Evolutionary conservation across 441 rosid genomes (phyloP).

Genomic region (Lagerstroemia fauriei): DNA sequence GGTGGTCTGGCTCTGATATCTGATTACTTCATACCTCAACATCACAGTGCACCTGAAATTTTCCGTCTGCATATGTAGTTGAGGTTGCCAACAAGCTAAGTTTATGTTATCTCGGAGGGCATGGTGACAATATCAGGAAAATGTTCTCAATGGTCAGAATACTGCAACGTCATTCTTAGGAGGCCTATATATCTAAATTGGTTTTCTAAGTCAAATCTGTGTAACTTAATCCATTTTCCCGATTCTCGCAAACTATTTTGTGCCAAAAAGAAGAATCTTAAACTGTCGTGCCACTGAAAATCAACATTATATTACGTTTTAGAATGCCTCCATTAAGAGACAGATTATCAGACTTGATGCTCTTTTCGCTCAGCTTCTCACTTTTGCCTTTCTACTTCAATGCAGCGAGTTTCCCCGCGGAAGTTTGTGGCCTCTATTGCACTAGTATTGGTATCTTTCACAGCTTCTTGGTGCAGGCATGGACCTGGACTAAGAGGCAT

Average conservation of each 20-base stretch:
- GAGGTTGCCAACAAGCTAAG: conserved; percentile 63
- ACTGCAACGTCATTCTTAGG: background rate
- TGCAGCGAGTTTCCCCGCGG: conserved; percentile 97
- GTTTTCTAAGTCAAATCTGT: background rate
- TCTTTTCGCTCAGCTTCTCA: background rate
- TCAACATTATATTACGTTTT: background rate
- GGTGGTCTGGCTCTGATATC: too few relatives aligned
- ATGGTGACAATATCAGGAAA: background rate
- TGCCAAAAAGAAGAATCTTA: background rate
- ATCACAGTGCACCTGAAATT: conserved; percentile 73
- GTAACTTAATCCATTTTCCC: background rate
- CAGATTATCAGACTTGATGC: background rate
- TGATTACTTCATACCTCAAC: too few relatives aligned
- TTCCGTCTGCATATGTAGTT: conserved; percentile 75
- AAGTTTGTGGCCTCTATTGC: conserved; percentile 97
- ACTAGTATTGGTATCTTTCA: conserved; percentile 82
- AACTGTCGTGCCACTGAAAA: background rate
- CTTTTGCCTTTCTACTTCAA: conserved; percentile 19
- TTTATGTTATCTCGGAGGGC: background rate
- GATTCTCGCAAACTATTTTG: background rate
- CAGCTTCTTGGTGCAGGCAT: conserved; percentile 85
- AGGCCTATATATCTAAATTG: background rate
- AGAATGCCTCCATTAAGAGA: background rate
- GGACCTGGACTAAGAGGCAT: background rate
- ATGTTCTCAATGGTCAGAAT: background rate